Evolutionary conservation across 345 rosid species (phyloP).

Genomic region (Lepidium aucheri): DNA sequence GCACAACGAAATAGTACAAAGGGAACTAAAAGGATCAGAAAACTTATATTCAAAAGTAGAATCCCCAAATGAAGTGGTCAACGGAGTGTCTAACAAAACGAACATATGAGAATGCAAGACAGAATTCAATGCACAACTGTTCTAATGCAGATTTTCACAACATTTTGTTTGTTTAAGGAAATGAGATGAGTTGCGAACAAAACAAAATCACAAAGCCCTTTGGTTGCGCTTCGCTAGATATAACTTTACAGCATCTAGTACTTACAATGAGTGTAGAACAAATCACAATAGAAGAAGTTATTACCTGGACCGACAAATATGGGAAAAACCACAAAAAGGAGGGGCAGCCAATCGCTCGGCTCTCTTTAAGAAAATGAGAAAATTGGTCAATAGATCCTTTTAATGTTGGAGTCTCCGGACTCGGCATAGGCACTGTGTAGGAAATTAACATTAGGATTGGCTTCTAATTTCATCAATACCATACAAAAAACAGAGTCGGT

Average conservation of each 20-base stretch:
- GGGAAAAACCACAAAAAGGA: slow-evolving; percentile 67
- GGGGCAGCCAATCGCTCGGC: slow-evolving; percentile 68
- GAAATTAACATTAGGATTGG: slow-evolving; percentile 7
- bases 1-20: not conserved
- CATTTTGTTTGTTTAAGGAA: too few relatives aligned
- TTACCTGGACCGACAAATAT: slow-evolving; percentile 59
- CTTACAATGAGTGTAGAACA: not conserved
- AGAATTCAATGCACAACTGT: not conserved
- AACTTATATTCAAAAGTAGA: not conserved
- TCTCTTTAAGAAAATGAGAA: slow-evolving; percentile 44
- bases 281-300: not conserved
- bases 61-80: not conserved
- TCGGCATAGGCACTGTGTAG: slow-evolving; percentile 72
- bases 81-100: not conserved
- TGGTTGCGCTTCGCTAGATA: not conserved
- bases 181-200: not conserved
- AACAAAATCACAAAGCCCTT: too few relatives aligned
- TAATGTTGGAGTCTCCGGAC: slow-evolving; percentile 70
- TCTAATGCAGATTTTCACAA: not conserved
- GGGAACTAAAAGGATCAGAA: not conserved
- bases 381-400: slow-evolving; percentile 53
- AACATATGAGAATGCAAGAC: not conserved
- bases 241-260: not conserved
- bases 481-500: not conserved
- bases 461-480: not conserved